Conservation (phyloP, 2,329 filamentous ascomycete genomes). For the Rutstroemia sp. region DNA sequence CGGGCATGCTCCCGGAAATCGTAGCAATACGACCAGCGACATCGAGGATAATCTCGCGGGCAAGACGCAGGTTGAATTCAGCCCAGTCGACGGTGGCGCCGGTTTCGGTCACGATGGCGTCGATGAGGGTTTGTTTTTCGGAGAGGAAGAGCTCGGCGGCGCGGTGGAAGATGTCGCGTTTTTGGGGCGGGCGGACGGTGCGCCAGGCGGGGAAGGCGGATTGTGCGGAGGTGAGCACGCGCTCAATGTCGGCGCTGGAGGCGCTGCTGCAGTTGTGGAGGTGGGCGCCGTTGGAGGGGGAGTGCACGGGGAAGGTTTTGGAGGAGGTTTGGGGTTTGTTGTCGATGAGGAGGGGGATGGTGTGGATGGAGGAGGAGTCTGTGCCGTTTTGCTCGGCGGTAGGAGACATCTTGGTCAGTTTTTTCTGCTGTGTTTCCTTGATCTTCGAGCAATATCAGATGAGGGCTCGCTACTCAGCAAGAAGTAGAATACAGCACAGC, state of each 20-base stretch:
- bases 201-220: slow-evolving; percentile 64
- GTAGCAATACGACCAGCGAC: slow-evolving; percentile 36
- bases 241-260: slow-evolving; percentile 46
- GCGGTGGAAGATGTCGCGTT: slow-evolving; percentile 63
- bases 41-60: slow-evolving; percentile 35
- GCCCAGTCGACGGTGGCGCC: slow-evolving; percentile 33
- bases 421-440: too few relatives aligned
- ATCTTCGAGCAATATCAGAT: too few relatives aligned
- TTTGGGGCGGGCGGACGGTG: slow-evolving; percentile 48
- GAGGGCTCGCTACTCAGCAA: too few relatives aligned
- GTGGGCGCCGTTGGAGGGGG: slow-evolving; percentile 45
- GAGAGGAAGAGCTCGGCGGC: slow-evolving; percentile 57
- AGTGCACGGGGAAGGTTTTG: slow-evolving; percentile 47
- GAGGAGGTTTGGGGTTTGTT: slow-evolving; percentile 38
- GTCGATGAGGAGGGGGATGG: slow-evolving; percentile 37
- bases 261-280: slow-evolving; percentile 51
- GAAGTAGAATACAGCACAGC: too few relatives aligned
- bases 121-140: slow-evolving; percentile 43
- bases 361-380: slow-evolving; percentile 5
- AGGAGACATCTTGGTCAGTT: not conserved
- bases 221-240: slow-evolving; percentile 48
- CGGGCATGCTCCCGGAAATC: slow-evolving; percentile 12
- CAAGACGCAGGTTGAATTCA: slow-evolving; percentile 34
- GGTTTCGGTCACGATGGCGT: slow-evolving; percentile 50
- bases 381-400: not conserved